Percentiles rank a stretch among this genome's conserved stretches.
phyloP scores from a whole-genome alignment of 2,329 filamentous ascomycete species.

The Clonostachys solani region DNA sequence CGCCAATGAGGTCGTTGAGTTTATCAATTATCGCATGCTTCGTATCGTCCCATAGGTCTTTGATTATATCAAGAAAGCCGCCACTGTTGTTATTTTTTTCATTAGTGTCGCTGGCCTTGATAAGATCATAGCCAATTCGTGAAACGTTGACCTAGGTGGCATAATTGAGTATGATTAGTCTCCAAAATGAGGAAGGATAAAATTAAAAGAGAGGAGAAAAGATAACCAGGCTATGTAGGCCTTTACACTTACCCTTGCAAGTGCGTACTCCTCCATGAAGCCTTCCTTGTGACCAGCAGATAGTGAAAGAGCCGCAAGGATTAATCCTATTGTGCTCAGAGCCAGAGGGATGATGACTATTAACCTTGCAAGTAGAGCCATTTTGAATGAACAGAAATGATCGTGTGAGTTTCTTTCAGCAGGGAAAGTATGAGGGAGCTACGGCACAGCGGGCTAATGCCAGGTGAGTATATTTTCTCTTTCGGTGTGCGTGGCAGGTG shows the following conservation, averaged over 20 bases:
- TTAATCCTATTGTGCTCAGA: slow-evolving; percentile 28
- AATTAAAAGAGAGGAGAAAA: no score
- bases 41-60: slow-evolving; percentile 20
- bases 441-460: no score
- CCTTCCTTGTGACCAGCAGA: slow-evolving; percentile 33
- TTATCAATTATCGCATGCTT: slow-evolving; percentile 26
- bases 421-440: no score
- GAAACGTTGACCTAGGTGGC: slow-evolving; percentile 27
- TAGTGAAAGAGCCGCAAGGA: slow-evolving; percentile 30
- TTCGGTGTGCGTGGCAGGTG: no score
- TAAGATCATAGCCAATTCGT: slow-evolving; percentile 27
- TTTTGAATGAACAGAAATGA: slow-evolving; percentile 1
- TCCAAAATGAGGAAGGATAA: background rate
- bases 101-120: slow-evolving; percentile 9
- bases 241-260: slow-evolving; percentile 25
- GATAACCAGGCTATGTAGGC: background rate
- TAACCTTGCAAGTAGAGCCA: slow-evolving; percentile 13
- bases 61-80: slow-evolving; percentile 19
- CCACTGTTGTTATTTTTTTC: slow-evolving; percentile 14
- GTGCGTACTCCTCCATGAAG: slow-evolving; percentile 37
- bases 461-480: no score
- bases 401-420: no score
- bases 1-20: slow-evolving; percentile 31
- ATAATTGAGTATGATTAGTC: background rate
- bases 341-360: slow-evolving; percentile 27